Evolutionary conservation across 2,329 filamentous ascomycete species (phyloP), one percentile per base, ranked within the genome.

Genomic region (Fusarium caatingaense): DNA sequence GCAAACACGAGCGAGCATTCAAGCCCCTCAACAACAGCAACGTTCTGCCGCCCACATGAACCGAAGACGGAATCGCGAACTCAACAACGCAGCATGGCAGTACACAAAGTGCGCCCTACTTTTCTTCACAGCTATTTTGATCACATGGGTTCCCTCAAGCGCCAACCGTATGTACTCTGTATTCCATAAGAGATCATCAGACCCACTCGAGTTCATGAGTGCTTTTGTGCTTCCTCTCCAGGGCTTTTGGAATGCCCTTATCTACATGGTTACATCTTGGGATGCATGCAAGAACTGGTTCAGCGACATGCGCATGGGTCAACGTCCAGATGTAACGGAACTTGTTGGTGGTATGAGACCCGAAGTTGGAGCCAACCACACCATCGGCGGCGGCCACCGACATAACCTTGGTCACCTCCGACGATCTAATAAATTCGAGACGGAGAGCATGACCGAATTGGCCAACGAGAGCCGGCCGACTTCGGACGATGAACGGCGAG

Each of bases 231-330:
- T 97, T 11, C 93, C 93, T 0, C 84, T 94, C 0, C 93, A 97
- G 76, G 93, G 93, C 0, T 92, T 94, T 74, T 96, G 93, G 92
- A 97, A 97, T 77, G 88, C 90, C 20, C 78, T 92, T 61, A 93
- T 97, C 71, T 97, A 96, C 79, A 80, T 89, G 18, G 85, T 87
- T 13, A 93, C 91, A 2, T 93, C 91, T 8, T 88, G 89, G 84
- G 80, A 86, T 51, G 90, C 90, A 0, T 90, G 89, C 75, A 85
- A 85, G 76, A 79, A 80, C 32, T 78, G 88, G 28, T 79, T 77
- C 56, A 72, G 74, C 12, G 82, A 84, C 48, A 60, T 84, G n/a
- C 64, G 71, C 48, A 60, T 70, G 54, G 72, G 73, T 15, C 76
- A 70, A 40, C 68, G 75, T 23, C 72, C 76, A 27, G 68, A 74